Base-by-base conservation (phyloP, 192 early-diverging fungal genomes). In the Coemansia sp. region DNA sequence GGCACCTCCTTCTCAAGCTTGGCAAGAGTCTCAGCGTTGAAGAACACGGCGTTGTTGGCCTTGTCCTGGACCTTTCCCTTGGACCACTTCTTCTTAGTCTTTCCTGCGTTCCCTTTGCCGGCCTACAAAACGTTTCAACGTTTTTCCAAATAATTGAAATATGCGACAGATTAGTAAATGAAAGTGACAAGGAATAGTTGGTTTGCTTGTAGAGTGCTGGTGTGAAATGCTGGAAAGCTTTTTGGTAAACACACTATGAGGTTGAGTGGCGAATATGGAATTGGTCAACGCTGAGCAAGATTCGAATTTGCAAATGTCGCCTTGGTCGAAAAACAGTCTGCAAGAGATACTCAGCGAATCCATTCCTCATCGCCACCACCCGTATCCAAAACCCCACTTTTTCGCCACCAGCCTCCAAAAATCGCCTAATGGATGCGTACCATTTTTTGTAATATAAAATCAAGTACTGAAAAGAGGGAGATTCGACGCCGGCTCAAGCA, bases 21-120 rank as follows among this genome's bases (percentile, higher is more conserved):
- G 72, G 97, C 96, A 78, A 96, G 95, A 67, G 96, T 98, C 69
- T 93, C 80, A 83, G 95, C 93, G 86, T 97, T 93, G 73, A 99
- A 92, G 82, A 91, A 82, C 73, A 99, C 96, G 79, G 92, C 86
- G 91, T 99, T 98, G 93, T 99, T 97, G 82, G 96, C 91, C 93
- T 98, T 98, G 82, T 99, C 97, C 94, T 98, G 97, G 64, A 95
- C 93, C 89, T 96, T 96, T 75, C 93, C 93, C 89, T 94, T 95
- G 66, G 97, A 99, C 97, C 97, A 99, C 93, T 99, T 99, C 96
- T 95, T 84, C 82, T 83, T 83, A 56, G 65, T 70, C 72, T 74
- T 79, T 45, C 67, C 58, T 58, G 61, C 77, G 49, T 68, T 47
- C 38, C 71, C 53, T 48, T 79, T 54, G 54, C 73, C 66, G 19